These are phyloP conservation scores for Alternaria panax DNA, from an alignment of 2,329 filamentous ascomycete genomes.

Conservation along the genomic window DNA sequence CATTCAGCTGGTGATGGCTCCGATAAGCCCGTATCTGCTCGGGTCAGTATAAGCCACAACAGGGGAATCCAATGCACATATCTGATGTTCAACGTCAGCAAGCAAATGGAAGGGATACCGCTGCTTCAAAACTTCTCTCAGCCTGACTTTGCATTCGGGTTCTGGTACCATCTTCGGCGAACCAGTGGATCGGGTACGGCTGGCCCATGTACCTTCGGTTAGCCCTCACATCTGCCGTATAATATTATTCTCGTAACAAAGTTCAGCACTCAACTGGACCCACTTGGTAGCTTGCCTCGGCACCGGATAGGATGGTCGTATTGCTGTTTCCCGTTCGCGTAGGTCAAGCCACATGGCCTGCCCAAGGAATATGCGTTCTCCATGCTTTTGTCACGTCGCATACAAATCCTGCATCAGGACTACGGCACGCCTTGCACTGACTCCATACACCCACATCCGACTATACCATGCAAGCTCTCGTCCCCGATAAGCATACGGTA, in stretches of 20 bases:
- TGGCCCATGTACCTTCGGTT: background rate
- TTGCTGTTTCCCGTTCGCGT: background rate
- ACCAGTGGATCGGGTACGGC: slow-evolving; percentile 4
- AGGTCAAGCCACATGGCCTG: slow-evolving; percentile 5
- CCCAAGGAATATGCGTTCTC: background rate
- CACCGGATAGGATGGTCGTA: background rate
- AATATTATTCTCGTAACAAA: slow-evolving; percentile 10
- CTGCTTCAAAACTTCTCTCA: slow-evolving; percentile 8
- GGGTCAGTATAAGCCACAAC: slow-evolving; percentile 5
- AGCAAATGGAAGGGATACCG: slow-evolving; percentile 1
- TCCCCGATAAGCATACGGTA: slow-evolving; percentile 5
- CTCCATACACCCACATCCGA: background rate
- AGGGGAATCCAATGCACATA: background rate
- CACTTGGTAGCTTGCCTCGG: background rate
- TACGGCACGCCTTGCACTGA: slow-evolving; percentile 5
- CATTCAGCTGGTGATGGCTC: slow-evolving; percentile 17
- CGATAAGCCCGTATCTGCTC: slow-evolving; percentile 7
- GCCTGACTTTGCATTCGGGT: slow-evolving; percentile 6
- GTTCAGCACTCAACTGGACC: background rate
- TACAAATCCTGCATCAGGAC: background rate
- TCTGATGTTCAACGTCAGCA: slow-evolving; percentile 15
- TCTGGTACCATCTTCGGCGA: background rate
- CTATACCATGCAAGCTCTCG: background rate
- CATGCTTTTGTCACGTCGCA: slow-evolving; percentile 8
- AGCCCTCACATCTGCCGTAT: slow-evolving; percentile 1